Base-by-base conservation (phyloP, 352 stramenopile species). In the Saprolegnia diclina region DNA sequence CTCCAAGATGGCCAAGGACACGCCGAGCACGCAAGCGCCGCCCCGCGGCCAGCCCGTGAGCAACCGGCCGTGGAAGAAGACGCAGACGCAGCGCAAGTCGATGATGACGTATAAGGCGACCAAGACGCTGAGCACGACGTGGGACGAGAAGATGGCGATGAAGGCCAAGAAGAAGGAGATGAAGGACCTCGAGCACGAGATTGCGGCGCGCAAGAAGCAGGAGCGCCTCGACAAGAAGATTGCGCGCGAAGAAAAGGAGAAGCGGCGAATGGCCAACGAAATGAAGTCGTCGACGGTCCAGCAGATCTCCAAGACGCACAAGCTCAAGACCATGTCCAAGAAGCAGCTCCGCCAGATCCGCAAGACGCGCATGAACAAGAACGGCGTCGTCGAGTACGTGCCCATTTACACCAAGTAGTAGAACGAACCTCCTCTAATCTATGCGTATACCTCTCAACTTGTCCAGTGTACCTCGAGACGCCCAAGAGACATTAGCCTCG, bases 311-410 rank as follows among this genome's bases (percentile, higher is more conserved):
- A 81, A 88, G 73, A 90, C 87, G 72, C 80, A 93, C 78, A 78
- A 87, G 48, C 76, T 96, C 73, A 96, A 96, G 84, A 88, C 81
- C 21, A 96, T 96, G 88, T 95, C 87, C 82, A 96, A 96, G 85
- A 96, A 96, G 77, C 88, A 96, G 75, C 74, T 96, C 72, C 87
- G 87, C 70, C 91, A 95, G 67, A 88, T 96, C 72, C 91, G 91
- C 76, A 96, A 96, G 83, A 94, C 88, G 26, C 90, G 92, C 57
- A 83, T 96, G 56, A 94, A 95, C 87, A 95, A 95, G 75, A 86
- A 95, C 65, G 88, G 88, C 56, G 85, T 94, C 65, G 86, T 96
- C 71, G 86, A 94, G 73, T 94, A 94, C 76, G 85, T 92, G 62
- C 81, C 83, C 0, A 74, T 92, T 14, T 96, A 96, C 79, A 53